Conservation (phyloP, 768 basidiomycete species). For the Serendipita vermifera region DNA sequence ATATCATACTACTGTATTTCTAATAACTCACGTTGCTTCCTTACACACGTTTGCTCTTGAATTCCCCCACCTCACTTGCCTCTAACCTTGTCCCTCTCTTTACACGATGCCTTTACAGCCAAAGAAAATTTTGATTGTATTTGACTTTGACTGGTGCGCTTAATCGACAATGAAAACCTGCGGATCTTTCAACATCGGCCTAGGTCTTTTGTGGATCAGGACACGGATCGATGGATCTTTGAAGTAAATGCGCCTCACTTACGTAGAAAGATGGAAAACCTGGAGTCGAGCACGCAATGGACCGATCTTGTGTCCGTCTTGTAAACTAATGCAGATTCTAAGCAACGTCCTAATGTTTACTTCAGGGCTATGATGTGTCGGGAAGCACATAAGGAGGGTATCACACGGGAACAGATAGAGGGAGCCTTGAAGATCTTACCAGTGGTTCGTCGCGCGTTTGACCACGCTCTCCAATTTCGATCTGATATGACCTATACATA, state of each 20-base stretch:
- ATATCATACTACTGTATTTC: no score
- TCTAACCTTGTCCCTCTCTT: neutral
- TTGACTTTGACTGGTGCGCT: neutral
- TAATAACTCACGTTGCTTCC: no score
- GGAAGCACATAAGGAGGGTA: constrained; percentile 57
- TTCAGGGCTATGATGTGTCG: constrained; percentile 52
- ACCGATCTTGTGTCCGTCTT: constrained; percentile 80
- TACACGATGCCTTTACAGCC: neutral
- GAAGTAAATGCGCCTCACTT: constrained; percentile 79
- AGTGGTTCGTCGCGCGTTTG: constrained; percentile 43
- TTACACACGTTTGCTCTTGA: no score
- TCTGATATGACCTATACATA: neutral
- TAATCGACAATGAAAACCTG: neutral
- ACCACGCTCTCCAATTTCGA: neutral
- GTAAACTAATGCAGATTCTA: neutral
- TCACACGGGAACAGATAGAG: constrained; percentile 63
- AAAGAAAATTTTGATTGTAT: constrained; percentile 1
- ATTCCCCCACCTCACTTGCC: neutral
- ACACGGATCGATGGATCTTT: constrained; percentile 87
- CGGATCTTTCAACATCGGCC: neutral
- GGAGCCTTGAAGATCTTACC: constrained; percentile 69
- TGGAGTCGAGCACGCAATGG: constrained; percentile 61
- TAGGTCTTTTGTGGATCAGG: constrained; percentile 89
- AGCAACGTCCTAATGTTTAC: neutral
- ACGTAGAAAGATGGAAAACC: constrained; percentile 63